Evolutionary conservation across 106 monocot genomes (phyloP).

Genomic region (Dendrobium officinale): DNA sequence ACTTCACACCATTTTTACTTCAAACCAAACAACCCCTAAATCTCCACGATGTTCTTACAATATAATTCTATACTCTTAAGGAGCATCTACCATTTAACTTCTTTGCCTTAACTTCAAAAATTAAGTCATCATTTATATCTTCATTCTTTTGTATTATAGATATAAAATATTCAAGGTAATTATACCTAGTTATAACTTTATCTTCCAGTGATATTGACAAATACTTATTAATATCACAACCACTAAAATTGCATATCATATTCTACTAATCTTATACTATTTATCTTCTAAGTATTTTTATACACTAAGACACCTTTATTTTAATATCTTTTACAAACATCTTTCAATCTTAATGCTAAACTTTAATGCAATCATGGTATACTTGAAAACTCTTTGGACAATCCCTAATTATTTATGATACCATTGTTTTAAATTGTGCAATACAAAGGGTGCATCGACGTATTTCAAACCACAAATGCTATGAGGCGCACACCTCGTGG

Average conservation of each 20-base stretch:
- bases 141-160: neutral
- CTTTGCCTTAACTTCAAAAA: neutral
- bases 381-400: neutral
- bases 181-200: neutral
- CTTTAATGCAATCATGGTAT: neutral
- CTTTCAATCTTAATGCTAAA: too few species aligned
- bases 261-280: neutral
- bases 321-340: neutral
- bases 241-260: neutral
- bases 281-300: neutral
- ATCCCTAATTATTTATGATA: neutral
- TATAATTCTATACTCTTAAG: neutral
- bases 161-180: neutral
- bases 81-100: neutral
- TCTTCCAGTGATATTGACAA: neutral
- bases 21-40: too few species aligned
- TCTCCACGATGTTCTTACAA: too few species aligned
- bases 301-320: neutral
- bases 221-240: neutral
- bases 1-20: too few species aligned
- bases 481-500: too few species aligned
- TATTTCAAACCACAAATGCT: too few species aligned
- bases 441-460: too few species aligned
- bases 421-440: neutral
- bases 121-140: neutral